phyloP scores from a whole-genome alignment of 768 basidiomycete species.

The Auricularia sp. region DNA sequence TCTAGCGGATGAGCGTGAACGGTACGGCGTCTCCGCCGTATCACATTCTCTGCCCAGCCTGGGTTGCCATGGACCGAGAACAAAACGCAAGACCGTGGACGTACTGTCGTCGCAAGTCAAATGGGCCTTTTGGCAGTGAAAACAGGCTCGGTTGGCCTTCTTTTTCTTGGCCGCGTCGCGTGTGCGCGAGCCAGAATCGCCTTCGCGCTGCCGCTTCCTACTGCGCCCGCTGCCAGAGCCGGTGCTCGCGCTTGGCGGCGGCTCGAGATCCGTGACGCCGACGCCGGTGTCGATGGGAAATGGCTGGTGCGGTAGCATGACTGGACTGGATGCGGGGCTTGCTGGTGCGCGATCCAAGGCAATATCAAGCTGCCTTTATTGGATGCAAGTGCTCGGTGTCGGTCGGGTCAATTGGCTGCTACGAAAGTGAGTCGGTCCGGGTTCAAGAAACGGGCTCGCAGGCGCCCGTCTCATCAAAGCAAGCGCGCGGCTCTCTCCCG shows the following conservation, averaged over 20 bases:
- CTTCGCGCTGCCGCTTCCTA: not conserved
- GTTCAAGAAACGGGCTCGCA: too few relatives aligned
- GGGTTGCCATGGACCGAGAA: not conserved
- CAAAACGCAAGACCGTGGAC: conserved; percentile 23
- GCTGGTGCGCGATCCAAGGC: too few relatives aligned
- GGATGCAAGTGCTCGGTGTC: too few relatives aligned
- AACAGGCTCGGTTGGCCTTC: conserved; percentile 88
- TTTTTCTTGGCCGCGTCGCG: conserved; percentile 60
- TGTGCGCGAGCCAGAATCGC: not conserved
- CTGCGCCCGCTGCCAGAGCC: not conserved
- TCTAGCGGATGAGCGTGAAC: conserved; percentile 7
- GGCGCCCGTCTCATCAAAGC: too few relatives aligned
- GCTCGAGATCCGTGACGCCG: not conserved
- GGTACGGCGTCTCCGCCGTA: not conserved
- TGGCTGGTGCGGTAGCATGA: too few relatives aligned
- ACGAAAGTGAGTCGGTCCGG: too few relatives aligned
- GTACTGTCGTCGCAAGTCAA: conserved; percentile 96
- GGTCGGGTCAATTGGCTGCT: too few relatives aligned
- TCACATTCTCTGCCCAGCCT: not conserved
- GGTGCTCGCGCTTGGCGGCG: not conserved
- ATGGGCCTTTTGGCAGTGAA: conserved; percentile 94
- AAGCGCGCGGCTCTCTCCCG: too few relatives aligned
- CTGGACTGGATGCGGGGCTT: too few relatives aligned
- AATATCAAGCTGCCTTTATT: too few relatives aligned
- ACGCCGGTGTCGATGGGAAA: not conserved